Conservation (phyloP, 75 land plant genomes). For the Picea glauca region DNA sequence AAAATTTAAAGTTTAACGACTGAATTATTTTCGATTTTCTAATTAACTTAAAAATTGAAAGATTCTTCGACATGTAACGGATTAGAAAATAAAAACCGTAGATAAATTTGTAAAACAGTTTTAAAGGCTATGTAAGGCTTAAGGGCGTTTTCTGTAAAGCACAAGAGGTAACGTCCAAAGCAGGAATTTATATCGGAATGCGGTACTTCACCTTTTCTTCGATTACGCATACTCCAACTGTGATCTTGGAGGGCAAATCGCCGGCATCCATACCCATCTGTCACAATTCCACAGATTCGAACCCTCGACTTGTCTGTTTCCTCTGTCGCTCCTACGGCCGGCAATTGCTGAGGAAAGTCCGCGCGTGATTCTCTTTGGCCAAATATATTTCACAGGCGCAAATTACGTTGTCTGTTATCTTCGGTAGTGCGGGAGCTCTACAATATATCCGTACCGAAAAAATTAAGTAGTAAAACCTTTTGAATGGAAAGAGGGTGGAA, state of each 20-base stretch:
- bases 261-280: constrained; percentile 1
- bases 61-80: constrained; percentile 2
- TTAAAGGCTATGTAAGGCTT: background rate
- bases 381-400: no score
- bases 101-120: background rate
- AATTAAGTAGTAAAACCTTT: no score
- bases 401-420: no score
- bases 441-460: no score
- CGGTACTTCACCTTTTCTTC: constrained; percentile 91
- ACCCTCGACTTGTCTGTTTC: background rate
- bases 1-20: background rate
- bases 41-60: background rate
- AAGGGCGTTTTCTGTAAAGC: background rate
- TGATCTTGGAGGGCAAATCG: constrained; percentile 33
- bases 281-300: background rate
- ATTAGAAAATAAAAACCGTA: background rate
- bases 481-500: no score
- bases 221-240: constrained; percentile 91
- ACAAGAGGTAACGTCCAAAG: background rate
- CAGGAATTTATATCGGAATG: constrained; percentile 19
- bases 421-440: no score
- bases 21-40: background rate
- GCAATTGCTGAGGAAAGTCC: no score
- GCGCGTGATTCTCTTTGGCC: no score
- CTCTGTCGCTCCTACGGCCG: background rate